Percentiles rank a stretch among this genome's conserved stretches.
Conservation (phyloP, 1,284 basidiomycete species). For the Trametes sp. region DNA sequence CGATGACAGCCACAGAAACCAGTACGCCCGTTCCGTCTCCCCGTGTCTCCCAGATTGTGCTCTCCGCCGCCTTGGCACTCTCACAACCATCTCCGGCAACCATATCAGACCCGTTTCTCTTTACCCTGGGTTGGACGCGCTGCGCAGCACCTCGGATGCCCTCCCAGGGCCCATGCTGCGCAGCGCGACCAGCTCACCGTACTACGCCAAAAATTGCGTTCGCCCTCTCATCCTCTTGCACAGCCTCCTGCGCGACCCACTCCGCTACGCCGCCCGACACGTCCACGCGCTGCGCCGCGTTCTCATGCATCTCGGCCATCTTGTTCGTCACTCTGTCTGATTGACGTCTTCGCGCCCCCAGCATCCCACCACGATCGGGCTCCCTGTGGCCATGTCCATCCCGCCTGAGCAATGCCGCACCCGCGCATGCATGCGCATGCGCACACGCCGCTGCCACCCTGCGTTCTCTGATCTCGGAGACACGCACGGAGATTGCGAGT, state of each 20-base stretch:
- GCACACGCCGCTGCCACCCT: background rate
- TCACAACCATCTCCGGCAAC: slow-evolving; percentile 4
- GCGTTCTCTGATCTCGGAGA: background rate
- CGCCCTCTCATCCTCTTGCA: too few relatives aligned
- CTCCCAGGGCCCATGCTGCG: background rate
- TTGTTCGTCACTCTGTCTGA: slow-evolving; percentile 12
- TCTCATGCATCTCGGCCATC: background rate
- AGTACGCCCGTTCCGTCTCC: background rate
- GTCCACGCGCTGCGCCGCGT: slow-evolving; percentile 5
- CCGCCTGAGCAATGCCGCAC: background rate
- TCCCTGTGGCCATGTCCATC: background rate
- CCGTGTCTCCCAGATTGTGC: background rate
- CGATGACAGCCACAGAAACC: background rate
- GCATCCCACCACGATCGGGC: background rate
- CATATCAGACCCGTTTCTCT: background rate
- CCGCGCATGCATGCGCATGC: background rate
- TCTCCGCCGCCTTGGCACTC: slow-evolving; percentile 3
- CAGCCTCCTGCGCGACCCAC: too few relatives aligned
- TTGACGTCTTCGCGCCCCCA: slow-evolving; percentile 2
- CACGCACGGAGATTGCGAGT: background rate
- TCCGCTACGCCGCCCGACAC: background rate
- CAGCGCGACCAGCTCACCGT: background rate
- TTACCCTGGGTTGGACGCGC: background rate
- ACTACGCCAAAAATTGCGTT: too few relatives aligned
- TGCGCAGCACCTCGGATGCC: slow-evolving; percentile 11